Base-by-base conservation (phyloP, 75 land plant species). In the Selaginella tamariscina region DNA sequence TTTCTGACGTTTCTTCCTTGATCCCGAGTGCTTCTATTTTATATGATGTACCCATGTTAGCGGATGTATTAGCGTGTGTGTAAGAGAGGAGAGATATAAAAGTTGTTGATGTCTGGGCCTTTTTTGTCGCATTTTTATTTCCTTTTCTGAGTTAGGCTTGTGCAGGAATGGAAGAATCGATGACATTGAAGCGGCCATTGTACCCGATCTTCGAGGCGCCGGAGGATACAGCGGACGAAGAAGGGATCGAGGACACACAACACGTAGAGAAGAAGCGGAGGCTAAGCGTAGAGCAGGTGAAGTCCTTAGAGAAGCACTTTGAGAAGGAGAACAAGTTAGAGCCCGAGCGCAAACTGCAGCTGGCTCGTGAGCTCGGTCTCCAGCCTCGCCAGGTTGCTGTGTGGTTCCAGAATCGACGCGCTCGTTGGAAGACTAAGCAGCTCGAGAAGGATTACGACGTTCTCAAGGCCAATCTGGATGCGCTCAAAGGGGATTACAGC, bases 331-430 rank as follows among this genome's bases (percentile, higher is more conserved):
- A 82, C 70, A 85, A 85, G 55, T 78, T 85, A 24, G 87, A 85
- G 30, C 87, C 85, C 20, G 87, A 85, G 73, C 72, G 87, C 68
- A 85, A 85, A 65, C 60, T 71, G 56, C 74, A 78, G 72, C 78
- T 85, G 23, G 87, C 87, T n/a, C 71, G 70, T 39, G 85, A 85
- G 1, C 77, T 85, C 28, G 82, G 87, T 13, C 73, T 85, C 70
- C 85, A 80, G 70, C 87, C 87, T 21, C 70, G 87, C 24, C 87
- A 85, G 33, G 85, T 85, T 57, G 85, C 87, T 0, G 82, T 85
- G 0, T 85, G 87, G 87, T 85, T 85, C 55, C 87, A 85, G 62
- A 85, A 85, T 54, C 79, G 87, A 0, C 75, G 87, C 0, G 87
- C 87, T n/a, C 59, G 87, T 33, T 83, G 67, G 75, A 85, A 80